Evolutionary conservation across 139 green algal species (phyloP).

Genomic region (Spirogloea muscicola): DNA sequence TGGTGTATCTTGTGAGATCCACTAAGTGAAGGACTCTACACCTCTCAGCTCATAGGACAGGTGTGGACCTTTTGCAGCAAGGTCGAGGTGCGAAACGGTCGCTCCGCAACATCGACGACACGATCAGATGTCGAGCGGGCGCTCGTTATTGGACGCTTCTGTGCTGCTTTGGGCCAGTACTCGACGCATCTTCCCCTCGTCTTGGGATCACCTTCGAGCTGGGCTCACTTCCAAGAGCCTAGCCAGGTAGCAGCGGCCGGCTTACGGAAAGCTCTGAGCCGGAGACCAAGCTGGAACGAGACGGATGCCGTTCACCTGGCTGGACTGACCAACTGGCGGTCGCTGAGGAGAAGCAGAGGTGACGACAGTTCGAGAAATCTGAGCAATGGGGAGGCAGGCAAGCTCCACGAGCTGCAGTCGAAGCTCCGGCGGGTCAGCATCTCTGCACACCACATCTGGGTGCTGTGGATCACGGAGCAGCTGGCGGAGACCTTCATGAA

Average conservation of each 20-base stretch:
- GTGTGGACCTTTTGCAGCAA: too few relatives aligned
- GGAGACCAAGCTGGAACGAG: too few relatives aligned
- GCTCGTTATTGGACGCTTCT: conserved; percentile 49
- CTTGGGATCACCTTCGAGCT: conserved; percentile 27
- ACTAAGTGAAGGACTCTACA: too few relatives aligned
- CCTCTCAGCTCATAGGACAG: too few relatives aligned
- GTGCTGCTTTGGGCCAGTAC: conserved; percentile 20
- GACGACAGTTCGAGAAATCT: background rate
- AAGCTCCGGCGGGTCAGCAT: conserved; percentile 38
- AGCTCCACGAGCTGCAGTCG: conserved; percentile 17
- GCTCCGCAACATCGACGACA: too few relatives aligned
- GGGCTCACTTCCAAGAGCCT: conserved; percentile 7
- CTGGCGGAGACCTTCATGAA: conserved; percentile 10
- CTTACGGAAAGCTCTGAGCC: too few relatives aligned
- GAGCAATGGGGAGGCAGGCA: background rate
- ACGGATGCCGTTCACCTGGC: too few relatives aligned
- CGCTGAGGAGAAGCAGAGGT: background rate
- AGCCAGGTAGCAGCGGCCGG: background rate
- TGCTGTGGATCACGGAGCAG: conserved; percentile 59
- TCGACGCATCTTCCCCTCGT: conserved; percentile 32
- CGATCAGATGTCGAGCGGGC: conserved; percentile 53
- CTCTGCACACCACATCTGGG: conserved; percentile 59
- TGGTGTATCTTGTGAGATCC: too few relatives aligned
- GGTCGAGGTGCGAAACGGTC: too few relatives aligned
- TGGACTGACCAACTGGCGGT: too few relatives aligned